A percentile compares a stretch with the other conserved stretches of the same genome.
Evolutionary conservation across 352 stramenopile species (phyloP).

Genomic region (Globisporangium recalcitrans): DNA sequence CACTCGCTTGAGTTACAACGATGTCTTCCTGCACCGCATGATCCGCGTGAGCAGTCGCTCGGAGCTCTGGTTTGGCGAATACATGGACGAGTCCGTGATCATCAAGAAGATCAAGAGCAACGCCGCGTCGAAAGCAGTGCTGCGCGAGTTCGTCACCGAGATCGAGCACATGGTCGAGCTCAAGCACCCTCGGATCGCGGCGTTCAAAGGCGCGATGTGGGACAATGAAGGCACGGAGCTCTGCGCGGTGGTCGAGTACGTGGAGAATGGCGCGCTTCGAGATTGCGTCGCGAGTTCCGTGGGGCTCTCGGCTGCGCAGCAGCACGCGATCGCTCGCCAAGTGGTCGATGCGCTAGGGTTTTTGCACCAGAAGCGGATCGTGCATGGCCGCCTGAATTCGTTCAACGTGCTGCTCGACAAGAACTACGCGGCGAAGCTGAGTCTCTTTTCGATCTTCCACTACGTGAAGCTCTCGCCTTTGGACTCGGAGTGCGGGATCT

Average conservation of each 20-base stretch:
- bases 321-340: slow-evolving; percentile 63
- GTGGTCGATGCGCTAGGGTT: slow-evolving; percentile 64
- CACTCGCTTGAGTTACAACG: slow-evolving; percentile 59
- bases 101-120: slow-evolving; percentile 84
- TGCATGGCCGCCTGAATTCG: slow-evolving; percentile 70
- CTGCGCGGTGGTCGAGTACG: slow-evolving; percentile 68
- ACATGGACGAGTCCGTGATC: slow-evolving; percentile 51
- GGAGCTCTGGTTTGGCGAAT: slow-evolving; percentile 74
- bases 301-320: slow-evolving; percentile 47
- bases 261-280: slow-evolving; percentile 57
- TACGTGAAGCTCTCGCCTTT: slow-evolving; percentile 68
- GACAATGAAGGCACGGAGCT: slow-evolving; percentile 63
- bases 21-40: slow-evolving; percentile 69
- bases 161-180: slow-evolving; percentile 74
- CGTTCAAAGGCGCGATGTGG: slow-evolving; percentile 73
- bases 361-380: slow-evolving; percentile 61
- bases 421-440: slow-evolving; percentile 63
- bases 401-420: slow-evolving; percentile 78
- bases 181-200: slow-evolving; percentile 57
- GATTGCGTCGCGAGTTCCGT: slow-evolving; percentile 42
- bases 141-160: slow-evolving; percentile 77
- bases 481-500: slow-evolving; percentile 59
- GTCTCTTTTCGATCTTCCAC: slow-evolving; percentile 74
- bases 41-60: slow-evolving; percentile 66
- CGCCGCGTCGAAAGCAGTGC: slow-evolving; percentile 49